These are phyloP conservation scores for Cryptococcus deneoformans DNA, from an alignment of 1,284 basidiomycete genomes.

Conservation along the genomic window DNA sequence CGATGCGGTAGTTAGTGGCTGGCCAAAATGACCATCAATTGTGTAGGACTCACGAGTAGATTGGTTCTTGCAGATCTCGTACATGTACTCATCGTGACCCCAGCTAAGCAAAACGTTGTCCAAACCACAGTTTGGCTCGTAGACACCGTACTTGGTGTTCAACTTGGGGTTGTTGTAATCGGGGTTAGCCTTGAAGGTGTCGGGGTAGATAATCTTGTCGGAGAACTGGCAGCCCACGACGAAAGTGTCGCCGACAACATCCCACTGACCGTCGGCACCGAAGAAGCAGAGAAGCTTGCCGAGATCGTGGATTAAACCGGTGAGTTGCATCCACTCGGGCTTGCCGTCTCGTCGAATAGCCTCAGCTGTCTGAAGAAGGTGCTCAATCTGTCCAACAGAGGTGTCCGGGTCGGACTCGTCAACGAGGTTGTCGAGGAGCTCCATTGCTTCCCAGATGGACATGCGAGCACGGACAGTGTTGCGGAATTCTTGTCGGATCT, in stretches of 20 bases:
- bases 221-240: constrained; percentile 83
- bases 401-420: constrained; percentile 69
- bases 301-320: constrained; percentile 82
- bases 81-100: constrained; percentile 72
- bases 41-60: constrained; percentile 48
- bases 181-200: constrained; percentile 77
- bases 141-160: constrained; percentile 76
- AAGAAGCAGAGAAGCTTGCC: constrained; percentile 81
- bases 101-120: constrained; percentile 85
- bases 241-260: constrained; percentile 86
- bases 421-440: constrained; percentile 80
- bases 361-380: constrained; percentile 87
- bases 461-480: constrained; percentile 37
- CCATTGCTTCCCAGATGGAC: constrained; percentile 83
- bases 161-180: constrained; percentile 69
- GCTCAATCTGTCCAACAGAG: constrained; percentile 76
- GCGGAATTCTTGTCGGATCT: constrained; percentile 54
- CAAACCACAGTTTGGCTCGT: constrained; percentile 77
- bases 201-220: constrained; percentile 78
- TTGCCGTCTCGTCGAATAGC: constrained; percentile 85
- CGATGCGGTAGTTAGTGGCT: neutral
- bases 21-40: constrained; percentile 17
- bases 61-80: constrained; percentile 38
- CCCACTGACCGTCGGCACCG: constrained; percentile 77
- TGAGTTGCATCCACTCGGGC: constrained; percentile 69